These are phyloP conservation scores for Penicillium nordicum DNA, from an alignment of 2,329 filamentous ascomycete species.

Conservation along the genomic window DNA sequence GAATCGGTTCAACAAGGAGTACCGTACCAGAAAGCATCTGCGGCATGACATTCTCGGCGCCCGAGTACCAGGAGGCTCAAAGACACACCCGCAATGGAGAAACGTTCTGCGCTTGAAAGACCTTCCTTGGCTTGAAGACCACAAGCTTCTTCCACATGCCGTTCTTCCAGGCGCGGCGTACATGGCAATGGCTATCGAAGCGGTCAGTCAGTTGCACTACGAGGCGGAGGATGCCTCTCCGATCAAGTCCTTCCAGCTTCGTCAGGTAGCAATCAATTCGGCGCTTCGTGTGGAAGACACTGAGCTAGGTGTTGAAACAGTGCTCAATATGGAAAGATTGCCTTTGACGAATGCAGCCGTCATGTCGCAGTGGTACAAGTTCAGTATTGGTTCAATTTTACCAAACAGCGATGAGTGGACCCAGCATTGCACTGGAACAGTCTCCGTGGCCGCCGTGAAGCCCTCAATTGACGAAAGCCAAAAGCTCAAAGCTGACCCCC, in stretches of 20 bases:
- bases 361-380: neutral
- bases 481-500: no score
- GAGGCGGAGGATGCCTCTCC: neutral
- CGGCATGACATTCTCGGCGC: neutral
- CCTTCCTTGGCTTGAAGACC: constrained; percentile 1
- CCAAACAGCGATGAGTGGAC: neutral
- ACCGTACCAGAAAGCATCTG: neutral
- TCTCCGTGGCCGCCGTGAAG: neutral
- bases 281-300: neutral
- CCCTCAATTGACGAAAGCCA: neutral
- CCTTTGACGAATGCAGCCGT: neutral
- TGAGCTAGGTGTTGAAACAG: neutral
- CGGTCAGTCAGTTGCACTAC: neutral
- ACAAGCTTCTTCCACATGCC: neutral
- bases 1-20: neutral
- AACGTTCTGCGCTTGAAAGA: neutral
- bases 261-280: neutral
- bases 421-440: neutral
- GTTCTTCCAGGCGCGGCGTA: neutral
- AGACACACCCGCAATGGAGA: neutral
- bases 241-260: neutral
- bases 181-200: neutral
- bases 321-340: neutral
- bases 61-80: neutral
- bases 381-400: neutral